Evolutionary conservation across 2,329 filamentous ascomycete genomes (phyloP), one percentile per base, ranked within the genome.

Genomic region (Colletotrichum ledebouriae): DNA sequence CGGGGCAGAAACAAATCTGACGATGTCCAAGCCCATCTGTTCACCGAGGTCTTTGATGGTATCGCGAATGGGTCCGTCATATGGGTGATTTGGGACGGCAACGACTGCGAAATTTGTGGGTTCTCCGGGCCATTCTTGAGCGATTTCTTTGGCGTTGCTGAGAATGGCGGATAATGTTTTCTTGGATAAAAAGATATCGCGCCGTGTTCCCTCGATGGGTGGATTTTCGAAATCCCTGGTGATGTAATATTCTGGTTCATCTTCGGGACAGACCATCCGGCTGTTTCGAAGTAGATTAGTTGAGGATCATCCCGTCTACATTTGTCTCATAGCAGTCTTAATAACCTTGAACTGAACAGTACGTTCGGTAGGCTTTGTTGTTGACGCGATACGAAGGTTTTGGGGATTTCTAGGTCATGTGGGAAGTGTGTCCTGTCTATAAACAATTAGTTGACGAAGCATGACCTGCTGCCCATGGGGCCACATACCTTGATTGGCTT

Each of bases 61-160:
- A 6, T 37, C 44, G 6, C 25, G 33, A 3, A 3, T 6, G 1
- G 29, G 13, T 7, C 49, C 57, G 12, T 47, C 33, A n/a, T 2
- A 25, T 4, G 15, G 49, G 10, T 37, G 7, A 4, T 29, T 12
- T 42, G 44, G 57, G 10, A 50, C 10, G 13, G 44, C 7, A 22
- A 22, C 22, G 6, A 50, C 44, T 0, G 33, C 34, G 2, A 37
- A n/a, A 7, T 9, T n/a, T 11, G 57, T 10, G 10, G 20, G 0
- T 39, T 59, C 33, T 39, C 57, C 57, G 5, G 50, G 22, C 57
- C 57, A 59, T 17, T 12, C 15, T 29, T 29, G 42, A 5, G 57
- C 57, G 3, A 50, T 34, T 2, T 4, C 11, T 47, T 46, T 20
- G 4, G 25, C 17, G 3, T 59, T 6, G 12, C 10, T 33, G 1